Evolutionary conservation across 2,329 filamentous ascomycete genomes (phyloP), one percentile per base, ranked within the genome.

Genomic region (Sordariomycetes sp.): DNA sequence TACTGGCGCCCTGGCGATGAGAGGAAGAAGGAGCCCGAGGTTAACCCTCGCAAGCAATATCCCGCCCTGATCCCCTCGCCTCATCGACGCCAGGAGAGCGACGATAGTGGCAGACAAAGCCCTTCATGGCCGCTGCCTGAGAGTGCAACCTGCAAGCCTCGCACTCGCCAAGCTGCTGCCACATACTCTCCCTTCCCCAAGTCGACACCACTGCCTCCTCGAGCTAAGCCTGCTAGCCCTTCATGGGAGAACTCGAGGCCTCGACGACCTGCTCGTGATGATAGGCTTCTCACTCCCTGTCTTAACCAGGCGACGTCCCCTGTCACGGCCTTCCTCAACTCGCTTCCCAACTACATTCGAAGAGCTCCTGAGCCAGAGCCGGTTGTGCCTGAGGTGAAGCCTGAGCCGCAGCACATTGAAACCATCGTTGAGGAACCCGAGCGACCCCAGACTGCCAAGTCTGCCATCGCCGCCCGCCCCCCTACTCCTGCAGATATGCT

Each of bases 141-240:
- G 17, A 37, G 21, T 30, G 32, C 44, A 11, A 36, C 40, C 12
- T 15, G 21, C 37, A 18, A 32, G 30, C 17, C 30, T 5, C 17
- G 30, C 6, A 17, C n/a, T n/a, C 28, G 39, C 29, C 31, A 49
- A 39, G 38, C 48, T 8, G 41, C 46, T 8, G 44, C 51, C 14
- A 56, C 53, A 4, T 65, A 65, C 39, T 64, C 63, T 2, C 51
- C 63, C 25, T 66, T 64, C 38, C 63, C 63, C 5, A 65, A 57
- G 43, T 42, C 50, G n/a, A 39, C 48, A 6, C 39, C 45, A 3
- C 50, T 59, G 7, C 59, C 59, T 11, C 54, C 59, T 26, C 50
- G 54, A 21, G 51, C 46, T 25, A 36, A 37, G 21, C 40, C 43
- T 19, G 35, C 39, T 14, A 38, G 30, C 32, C 49, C 50, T 8